phyloP scores from a whole-genome alignment of 2,329 filamentous ascomycete species.

The Pyrenochaeta sp. region DNA sequence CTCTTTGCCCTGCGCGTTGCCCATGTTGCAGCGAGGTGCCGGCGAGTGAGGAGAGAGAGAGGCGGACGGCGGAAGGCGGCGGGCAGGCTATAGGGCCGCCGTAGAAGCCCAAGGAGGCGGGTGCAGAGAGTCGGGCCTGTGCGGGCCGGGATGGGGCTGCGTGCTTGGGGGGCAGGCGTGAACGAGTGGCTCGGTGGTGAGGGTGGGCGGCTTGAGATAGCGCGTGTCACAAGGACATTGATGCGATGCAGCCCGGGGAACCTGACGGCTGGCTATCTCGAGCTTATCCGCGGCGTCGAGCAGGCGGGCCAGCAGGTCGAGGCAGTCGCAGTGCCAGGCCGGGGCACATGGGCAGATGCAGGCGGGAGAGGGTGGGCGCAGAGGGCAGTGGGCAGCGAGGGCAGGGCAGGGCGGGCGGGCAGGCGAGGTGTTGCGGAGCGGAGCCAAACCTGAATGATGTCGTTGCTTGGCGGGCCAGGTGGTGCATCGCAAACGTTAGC shows the following conservation, averaged over 20 bases:
- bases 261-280: slow-evolving; percentile 13
- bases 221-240: slow-evolving; percentile 50
- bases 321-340: slow-evolving; percentile 20
- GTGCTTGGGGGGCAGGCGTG: slow-evolving; percentile 13
- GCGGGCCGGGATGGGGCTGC: slow-evolving; percentile 21
- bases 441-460: slow-evolving; percentile 31
- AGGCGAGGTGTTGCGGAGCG: slow-evolving; percentile 14
- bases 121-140: slow-evolving; percentile 15
- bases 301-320: slow-evolving; percentile 10
- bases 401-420: background rate
- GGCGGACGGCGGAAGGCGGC: slow-evolving; percentile 24
- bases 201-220: slow-evolving; percentile 33
- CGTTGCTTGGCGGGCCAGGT: slow-evolving; percentile 26
- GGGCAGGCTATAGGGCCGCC: slow-evolving; percentile 21
- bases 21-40: slow-evolving; percentile 43
- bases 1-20: slow-evolving; percentile 59
- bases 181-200: slow-evolving; percentile 22
- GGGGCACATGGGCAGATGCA: slow-evolving; percentile 21
- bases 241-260: slow-evolving; percentile 30
- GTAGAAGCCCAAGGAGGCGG: slow-evolving; percentile 23
- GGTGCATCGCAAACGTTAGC: slow-evolving; percentile 23
- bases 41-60: slow-evolving; percentile 10
- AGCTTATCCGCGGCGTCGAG: slow-evolving; percentile 19
- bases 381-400: no score
- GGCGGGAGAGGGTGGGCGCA: slow-evolving; percentile 8